phyloP scores from a whole-genome alignment of 2,329 filamentous ascomycete species.

The Aspergillus pseudoglaucus region DNA sequence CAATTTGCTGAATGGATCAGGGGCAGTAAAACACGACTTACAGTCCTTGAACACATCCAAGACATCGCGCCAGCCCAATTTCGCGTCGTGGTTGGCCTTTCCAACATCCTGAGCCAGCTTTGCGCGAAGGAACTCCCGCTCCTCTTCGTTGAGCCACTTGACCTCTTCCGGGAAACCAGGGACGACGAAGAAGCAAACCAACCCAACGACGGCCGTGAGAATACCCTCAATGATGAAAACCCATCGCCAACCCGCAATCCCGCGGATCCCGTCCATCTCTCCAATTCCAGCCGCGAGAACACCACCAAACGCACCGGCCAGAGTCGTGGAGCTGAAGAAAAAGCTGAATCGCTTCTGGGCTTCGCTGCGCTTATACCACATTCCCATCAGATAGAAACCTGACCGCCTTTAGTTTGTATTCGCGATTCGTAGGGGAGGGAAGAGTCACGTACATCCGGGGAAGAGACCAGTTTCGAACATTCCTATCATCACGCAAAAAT shows the following conservation, averaged over 20 bases:
- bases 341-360: slow-evolving; percentile 88
- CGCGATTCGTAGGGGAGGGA: slow-evolving; percentile 6
- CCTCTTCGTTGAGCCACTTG: slow-evolving; percentile 65
- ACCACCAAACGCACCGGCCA: slow-evolving; percentile 58
- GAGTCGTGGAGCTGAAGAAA: slow-evolving; percentile 72
- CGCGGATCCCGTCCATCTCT: slow-evolving; percentile 48
- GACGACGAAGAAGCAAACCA: slow-evolving; percentile 58
- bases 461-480: slow-evolving; percentile 66
- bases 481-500: slow-evolving; percentile 27
- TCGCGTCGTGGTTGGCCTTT: slow-evolving; percentile 56
- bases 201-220: slow-evolving; percentile 55
- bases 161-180: slow-evolving; percentile 69
- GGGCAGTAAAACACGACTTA: slow-evolving; percentile 16
- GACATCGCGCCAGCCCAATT: slow-evolving; percentile 55
- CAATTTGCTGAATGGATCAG: slow-evolving; percentile 4
- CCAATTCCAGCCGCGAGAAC: slow-evolving; percentile 55
- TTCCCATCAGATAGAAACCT: slow-evolving; percentile 62
- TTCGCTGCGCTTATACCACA: slow-evolving; percentile 78
- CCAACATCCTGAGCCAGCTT: slow-evolving; percentile 65
- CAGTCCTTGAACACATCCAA: slow-evolving; percentile 62
- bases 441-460: slow-evolving; percentile 52
- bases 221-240: slow-evolving; percentile 57
- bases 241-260: slow-evolving; percentile 53
- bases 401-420: neutral
- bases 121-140: slow-evolving; percentile 59